Evolutionary conservation across 208 protist species (phyloP).

Genomic region (Balamuthia mandrillaris): DNA sequence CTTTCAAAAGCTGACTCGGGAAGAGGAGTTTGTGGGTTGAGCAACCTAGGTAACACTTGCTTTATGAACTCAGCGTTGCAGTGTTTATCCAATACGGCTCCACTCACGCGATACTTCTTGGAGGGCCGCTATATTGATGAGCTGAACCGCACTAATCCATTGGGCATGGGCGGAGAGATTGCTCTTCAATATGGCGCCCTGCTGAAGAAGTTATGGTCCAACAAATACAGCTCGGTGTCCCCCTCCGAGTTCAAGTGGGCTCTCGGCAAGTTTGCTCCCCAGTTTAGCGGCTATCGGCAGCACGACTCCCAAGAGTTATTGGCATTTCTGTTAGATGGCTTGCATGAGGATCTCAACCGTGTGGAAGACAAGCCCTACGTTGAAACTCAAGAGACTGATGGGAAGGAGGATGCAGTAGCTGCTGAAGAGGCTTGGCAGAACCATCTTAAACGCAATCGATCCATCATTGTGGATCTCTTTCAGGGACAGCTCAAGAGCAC

Average conservation of each 20-base stretch:
- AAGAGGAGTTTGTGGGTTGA: constrained; percentile 66
- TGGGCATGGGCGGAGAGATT: constrained; percentile 55
- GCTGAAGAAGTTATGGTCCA: constrained; percentile 75
- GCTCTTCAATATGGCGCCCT: constrained; percentile 77
- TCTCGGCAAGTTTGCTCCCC: constrained; percentile 61
- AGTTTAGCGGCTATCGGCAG: constrained; percentile 59
- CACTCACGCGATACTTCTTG: constrained; percentile 69
- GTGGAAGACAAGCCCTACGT: constrained; percentile 72
- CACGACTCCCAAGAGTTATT: constrained; percentile 62
- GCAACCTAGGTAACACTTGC: constrained; percentile 92
- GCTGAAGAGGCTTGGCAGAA: constrained; percentile 75
- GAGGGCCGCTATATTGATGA: constrained; percentile 8
- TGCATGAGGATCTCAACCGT: constrained; percentile 58
- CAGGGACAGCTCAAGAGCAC: constrained; percentile 58
- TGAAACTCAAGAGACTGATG: constrained; percentile 57
- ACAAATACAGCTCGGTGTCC: constrained; percentile 69
- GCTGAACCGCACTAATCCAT: constrained; percentile 62
- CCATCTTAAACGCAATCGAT: constrained; percentile 80
- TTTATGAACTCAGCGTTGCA: constrained; percentile 94
- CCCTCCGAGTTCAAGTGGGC: constrained; percentile 78
- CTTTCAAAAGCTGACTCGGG: background rate
- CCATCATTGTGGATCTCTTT: constrained; percentile 77
- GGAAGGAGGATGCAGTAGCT: constrained; percentile 73
- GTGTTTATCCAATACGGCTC: constrained; percentile 77
- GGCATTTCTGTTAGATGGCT: constrained; percentile 53